These are phyloP conservation scores for Penicillium paneum DNA, from an alignment of 2,329 filamentous ascomycete genomes.

Conservation along the genomic window DNA sequence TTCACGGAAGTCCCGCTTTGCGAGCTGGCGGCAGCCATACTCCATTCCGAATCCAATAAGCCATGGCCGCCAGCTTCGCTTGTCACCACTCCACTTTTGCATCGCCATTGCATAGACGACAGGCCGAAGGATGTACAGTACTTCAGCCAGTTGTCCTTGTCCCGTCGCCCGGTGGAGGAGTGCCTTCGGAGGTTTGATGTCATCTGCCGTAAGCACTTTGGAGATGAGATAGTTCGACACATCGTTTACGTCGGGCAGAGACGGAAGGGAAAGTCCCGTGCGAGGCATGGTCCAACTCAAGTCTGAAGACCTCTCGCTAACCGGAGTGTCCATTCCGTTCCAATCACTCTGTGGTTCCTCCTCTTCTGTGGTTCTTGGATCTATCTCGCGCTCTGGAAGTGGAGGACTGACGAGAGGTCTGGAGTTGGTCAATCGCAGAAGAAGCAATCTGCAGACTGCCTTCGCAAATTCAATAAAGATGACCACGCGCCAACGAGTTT, in stretches of 20 bases:
- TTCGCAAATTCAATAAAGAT: slow-evolving; percentile 83
- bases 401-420: slow-evolving; percentile 78
- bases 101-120: slow-evolving; percentile 82
- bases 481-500: slow-evolving; percentile 78
- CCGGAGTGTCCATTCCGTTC: slow-evolving; percentile 48
- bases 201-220: slow-evolving; percentile 89
- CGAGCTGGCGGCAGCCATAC: slow-evolving; percentile 81
- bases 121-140: slow-evolving; percentile 87
- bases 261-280: slow-evolving; percentile 80
- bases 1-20: slow-evolving; percentile 62
- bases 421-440: slow-evolving; percentile 78
- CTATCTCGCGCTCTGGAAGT: slow-evolving; percentile 78
- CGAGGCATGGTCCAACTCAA: slow-evolving; percentile 87
- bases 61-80: slow-evolving; percentile 89
- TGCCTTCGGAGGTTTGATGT: slow-evolving; percentile 86
- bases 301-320: slow-evolving; percentile 42
- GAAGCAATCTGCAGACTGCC: slow-evolving; percentile 74
- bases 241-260: slow-evolving; percentile 74
- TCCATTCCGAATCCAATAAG: slow-evolving; percentile 80
- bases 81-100: slow-evolving; percentile 67
- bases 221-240: slow-evolving; percentile 84
- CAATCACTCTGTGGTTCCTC: slow-evolving; percentile 40
- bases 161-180: slow-evolving; percentile 72
- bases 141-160: slow-evolving; percentile 78
- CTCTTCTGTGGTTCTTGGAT: slow-evolving; percentile 59